Evolutionary conservation across 345 rosid genomes (phyloP), one percentile per base, ranked within the genome.

Genomic region (Camelina laxa): DNA sequence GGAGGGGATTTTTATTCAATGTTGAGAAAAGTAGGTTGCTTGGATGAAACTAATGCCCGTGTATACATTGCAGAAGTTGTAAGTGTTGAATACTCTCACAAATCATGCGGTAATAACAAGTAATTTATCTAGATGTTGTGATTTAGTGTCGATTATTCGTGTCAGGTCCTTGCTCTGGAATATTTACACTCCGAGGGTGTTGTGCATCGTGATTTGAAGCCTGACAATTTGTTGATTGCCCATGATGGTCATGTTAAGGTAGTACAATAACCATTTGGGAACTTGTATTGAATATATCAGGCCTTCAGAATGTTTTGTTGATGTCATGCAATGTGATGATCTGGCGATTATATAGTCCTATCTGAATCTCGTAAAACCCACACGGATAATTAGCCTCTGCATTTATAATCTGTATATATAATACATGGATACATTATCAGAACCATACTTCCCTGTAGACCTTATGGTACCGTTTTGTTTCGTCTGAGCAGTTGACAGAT

Each of bases 161-260:
- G 54, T 24, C 74, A 95, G 99, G 97, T 95, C 67, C 99, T 95
- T 80, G 99, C 64, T 22, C 50, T 94, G 85, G 98, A 94, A 76
- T 91, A 94, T 78, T 82, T 94, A 70, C 98, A 94, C 76, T 91
- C 97, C 31, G 75, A 82, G 75, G 84, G 85, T 47, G 91, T 94
- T 75, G 96, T 94, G 84, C 98, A 94, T 83, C 95, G 97, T 81
- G 97, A 94, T 82, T 72, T 94, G 86, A 94, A 94, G 87, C 97
- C 98, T 58, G 98, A 94, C 78, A 94, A 94, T 87, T 78, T 94
- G 81, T 83, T 91, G 87, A 91, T 94, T 69, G 97, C 97, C 15
- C 96, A 90, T 69, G 98, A 94, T 86, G 98, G 98, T 67, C 98
- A 94, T 80, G 84, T 91, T 80, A 90, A 94, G 97, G 98, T 93